Conservation (phyloP, 2,329 filamentous ascomycete genomes). For the Tolypocladium amazonense region DNA sequence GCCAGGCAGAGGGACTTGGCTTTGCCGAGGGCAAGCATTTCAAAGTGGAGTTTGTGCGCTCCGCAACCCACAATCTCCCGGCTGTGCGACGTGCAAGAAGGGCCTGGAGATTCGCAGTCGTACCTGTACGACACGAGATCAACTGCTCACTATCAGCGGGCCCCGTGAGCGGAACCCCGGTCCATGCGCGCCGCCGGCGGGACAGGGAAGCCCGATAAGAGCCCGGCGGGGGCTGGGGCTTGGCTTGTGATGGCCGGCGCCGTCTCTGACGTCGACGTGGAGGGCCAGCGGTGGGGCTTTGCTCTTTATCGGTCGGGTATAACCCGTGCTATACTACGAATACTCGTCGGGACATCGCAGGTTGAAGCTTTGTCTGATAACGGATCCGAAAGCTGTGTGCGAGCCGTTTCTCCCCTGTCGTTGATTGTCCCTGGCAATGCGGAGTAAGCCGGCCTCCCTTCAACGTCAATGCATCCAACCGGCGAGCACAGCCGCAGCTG, state of each 20-base stretch:
- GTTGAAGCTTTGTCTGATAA: not conserved
- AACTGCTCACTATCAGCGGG: not conserved
- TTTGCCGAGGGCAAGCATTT: not conserved
- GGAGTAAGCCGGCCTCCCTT: not conserved
- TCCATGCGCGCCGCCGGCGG: not conserved
- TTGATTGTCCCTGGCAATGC: not conserved
- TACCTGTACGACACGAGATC: not conserved
- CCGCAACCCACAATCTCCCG: not conserved
- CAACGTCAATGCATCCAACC: not conserved
- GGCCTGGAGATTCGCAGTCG: not conserved
- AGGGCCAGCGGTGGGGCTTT: not conserved
- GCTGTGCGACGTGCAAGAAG: not conserved
- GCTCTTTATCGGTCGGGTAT: no score
- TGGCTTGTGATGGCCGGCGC: not conserved
- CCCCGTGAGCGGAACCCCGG: not conserved
- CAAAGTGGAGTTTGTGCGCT: not conserved
- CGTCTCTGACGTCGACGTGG: not conserved
- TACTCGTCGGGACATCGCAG: not conserved
- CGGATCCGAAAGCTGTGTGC: not conserved
- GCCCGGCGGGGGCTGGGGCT: not conserved
- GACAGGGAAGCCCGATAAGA: not conserved
- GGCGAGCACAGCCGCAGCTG: no score
- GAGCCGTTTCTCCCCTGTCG: no score
- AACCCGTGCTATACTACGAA: no score
- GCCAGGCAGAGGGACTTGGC: not conserved